phyloP scores from a whole-genome alignment of 139 green algal genomes.

The Picochlorum sp. region DNA sequence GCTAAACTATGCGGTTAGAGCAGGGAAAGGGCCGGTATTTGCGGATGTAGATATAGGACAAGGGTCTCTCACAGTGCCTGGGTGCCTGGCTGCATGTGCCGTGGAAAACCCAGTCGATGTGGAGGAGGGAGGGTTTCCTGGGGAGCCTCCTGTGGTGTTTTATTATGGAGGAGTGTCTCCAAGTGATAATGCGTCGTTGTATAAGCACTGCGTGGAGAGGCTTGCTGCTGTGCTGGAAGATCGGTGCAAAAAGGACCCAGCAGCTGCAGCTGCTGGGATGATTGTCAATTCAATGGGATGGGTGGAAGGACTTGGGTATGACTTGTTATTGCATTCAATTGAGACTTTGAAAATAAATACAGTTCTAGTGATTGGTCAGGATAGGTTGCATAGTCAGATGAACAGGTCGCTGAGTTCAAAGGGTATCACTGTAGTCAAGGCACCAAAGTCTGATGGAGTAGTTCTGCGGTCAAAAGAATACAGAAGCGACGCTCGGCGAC shows the following conservation, averaged over 20 bases:
- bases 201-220: conserved; percentile 61
- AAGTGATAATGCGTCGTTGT: conserved; percentile 68
- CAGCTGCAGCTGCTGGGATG: conserved; percentile 50
- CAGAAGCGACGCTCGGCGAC: conserved; percentile 40
- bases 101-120: conserved; percentile 70
- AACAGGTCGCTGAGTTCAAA: conserved; percentile 26
- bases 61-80: conserved; percentile 70
- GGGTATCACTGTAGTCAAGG: conserved; percentile 51
- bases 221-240: conserved; percentile 61
- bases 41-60: conserved; percentile 91
- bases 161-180: conserved; percentile 65
- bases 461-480: conserved; percentile 52
- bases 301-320: conserved; percentile 82
- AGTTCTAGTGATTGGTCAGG: conserved; percentile 84
- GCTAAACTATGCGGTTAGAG: conserved; percentile 77
- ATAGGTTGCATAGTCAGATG: conserved; percentile 70
- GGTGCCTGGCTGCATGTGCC: conserved; percentile 68
- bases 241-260: conserved; percentile 31
- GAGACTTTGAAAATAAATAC: conserved; percentile 49
- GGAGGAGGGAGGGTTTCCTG: conserved; percentile 48
- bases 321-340: conserved; percentile 82
- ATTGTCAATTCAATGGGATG: conserved; percentile 94
- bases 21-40: conserved; percentile 54
- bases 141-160: conserved; percentile 75
- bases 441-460: conserved; percentile 74